Conservation (phyloP, 106 monocot species). For the Gastrodia elata region DNA sequence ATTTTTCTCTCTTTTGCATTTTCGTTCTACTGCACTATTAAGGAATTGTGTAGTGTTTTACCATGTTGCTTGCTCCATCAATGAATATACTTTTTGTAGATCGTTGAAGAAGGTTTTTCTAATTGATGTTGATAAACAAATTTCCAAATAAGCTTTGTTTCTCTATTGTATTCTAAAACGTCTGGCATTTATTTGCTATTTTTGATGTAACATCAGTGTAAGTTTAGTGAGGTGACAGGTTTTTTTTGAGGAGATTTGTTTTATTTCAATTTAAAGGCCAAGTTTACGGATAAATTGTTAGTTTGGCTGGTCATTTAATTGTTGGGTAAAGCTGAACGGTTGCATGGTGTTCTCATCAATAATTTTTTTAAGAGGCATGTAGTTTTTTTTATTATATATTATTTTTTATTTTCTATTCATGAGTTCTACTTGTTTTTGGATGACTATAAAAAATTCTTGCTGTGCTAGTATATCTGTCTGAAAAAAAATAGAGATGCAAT, state of each 20-base stretch:
- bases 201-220: neutral
- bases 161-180: neutral
- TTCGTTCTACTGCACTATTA: no score
- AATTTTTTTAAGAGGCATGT: no score
- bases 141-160: neutral
- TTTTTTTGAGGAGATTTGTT: neutral
- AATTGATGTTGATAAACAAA: neutral
- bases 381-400: no score
- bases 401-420: no score
- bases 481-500: no score
- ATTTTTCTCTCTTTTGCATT: neutral
- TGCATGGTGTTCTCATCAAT: neutral
- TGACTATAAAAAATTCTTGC: no score
- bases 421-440: no score
- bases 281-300: neutral
- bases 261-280: constrained; percentile 1
- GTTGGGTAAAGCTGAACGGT: neutral
- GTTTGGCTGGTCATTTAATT: neutral
- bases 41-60: no score
- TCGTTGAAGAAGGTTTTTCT: neutral
- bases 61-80: no score
- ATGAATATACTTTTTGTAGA: no score
- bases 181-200: neutral
- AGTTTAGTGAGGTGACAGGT: neutral
- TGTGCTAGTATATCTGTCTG: no score